Evolutionary conservation across 2,329 filamentous ascomycete species (phyloP).

Genomic region (Alternaria triticimaculans): DNA sequence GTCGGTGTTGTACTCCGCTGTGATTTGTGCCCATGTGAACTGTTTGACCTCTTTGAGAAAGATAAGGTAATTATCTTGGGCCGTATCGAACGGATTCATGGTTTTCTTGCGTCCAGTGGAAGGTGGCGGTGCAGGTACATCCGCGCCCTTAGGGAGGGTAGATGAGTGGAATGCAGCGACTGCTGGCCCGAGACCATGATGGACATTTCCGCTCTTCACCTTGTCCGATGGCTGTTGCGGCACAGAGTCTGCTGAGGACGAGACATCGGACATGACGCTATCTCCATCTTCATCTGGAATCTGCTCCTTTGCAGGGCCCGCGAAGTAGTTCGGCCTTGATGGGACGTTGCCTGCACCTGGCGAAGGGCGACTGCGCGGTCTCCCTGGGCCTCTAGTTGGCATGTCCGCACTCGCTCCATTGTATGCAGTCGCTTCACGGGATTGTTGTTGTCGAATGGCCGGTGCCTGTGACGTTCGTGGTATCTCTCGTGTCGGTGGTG

Average conservation of each 20-base stretch:
- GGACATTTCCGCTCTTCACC: background rate
- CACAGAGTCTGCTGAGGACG: background rate
- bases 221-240: background rate
- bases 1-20: constrained; percentile 28
- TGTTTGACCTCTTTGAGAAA: constrained; percentile 51
- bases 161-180: background rate
- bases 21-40: constrained; percentile 47
- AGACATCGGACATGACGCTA: constrained; percentile 12
- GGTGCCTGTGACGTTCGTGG: background rate
- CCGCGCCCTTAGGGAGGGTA: background rate
- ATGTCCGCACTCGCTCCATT: background rate
- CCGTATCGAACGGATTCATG: constrained; percentile 16
- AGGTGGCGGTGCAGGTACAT: background rate
- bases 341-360: background rate
- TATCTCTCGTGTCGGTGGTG: background rate
- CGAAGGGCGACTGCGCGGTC: background rate
- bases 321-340: constrained; percentile 1
- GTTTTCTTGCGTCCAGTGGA: background rate
- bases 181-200: background rate
- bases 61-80: constrained; percentile 45
- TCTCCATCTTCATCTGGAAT: constrained; percentile 10
- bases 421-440: background rate
- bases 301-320: background rate
- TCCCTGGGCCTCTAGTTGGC: background rate
- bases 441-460: background rate